A percentile compares a stretch with the other conserved stretches of the same genome.
Evolutionary conservation across 345 rosid genomes (phyloP).

Genomic region (rapeseed (Brassica napus)): DNA sequence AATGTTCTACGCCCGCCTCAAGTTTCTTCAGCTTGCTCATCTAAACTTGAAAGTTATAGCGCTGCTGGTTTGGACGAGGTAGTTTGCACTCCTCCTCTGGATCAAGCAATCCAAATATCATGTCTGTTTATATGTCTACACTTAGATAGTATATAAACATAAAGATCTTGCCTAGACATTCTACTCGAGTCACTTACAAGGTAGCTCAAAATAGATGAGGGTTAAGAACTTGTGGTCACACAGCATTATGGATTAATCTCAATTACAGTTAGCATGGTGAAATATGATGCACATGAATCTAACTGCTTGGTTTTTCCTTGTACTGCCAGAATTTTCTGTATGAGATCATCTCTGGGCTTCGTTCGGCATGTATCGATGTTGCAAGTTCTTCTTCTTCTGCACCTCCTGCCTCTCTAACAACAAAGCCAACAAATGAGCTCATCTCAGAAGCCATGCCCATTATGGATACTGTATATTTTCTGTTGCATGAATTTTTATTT

Average conservation of each 20-base stretch:
- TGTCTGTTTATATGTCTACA: background rate
- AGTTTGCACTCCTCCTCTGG: constrained; percentile 38
- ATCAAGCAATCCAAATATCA: background rate
- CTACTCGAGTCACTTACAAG: constrained; percentile 1
- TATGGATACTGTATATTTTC: constrained; percentile 42
- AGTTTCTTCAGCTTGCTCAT: constrained; percentile 49
- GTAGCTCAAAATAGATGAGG: no score
- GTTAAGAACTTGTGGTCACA: constrained; percentile 14
- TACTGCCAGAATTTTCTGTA: constrained; percentile 64
- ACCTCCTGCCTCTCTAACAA: constrained; percentile 54
- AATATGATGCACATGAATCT: constrained; percentile 22
- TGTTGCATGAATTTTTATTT: background rate
- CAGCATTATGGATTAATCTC: constrained; percentile 1
- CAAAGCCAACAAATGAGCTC: constrained; percentile 66
- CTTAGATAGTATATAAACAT: background rate
- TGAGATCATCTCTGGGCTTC: constrained; percentile 79
- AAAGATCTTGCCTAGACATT: constrained; percentile 16
- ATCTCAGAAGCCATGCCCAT: constrained; percentile 61
- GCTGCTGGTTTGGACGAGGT: constrained; percentile 73
- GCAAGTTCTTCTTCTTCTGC: constrained; percentile 93
- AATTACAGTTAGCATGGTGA: constrained; percentile 12
- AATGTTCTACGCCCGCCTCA: constrained; percentile 89
- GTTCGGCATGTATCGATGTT: constrained; percentile 57
- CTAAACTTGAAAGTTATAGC: constrained; percentile 72
- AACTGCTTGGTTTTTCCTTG: constrained; percentile 32